Evolutionary conservation across 2,329 filamentous ascomycete genomes (phyloP).

Genomic region (Dendrostoma leiphaemia): DNA sequence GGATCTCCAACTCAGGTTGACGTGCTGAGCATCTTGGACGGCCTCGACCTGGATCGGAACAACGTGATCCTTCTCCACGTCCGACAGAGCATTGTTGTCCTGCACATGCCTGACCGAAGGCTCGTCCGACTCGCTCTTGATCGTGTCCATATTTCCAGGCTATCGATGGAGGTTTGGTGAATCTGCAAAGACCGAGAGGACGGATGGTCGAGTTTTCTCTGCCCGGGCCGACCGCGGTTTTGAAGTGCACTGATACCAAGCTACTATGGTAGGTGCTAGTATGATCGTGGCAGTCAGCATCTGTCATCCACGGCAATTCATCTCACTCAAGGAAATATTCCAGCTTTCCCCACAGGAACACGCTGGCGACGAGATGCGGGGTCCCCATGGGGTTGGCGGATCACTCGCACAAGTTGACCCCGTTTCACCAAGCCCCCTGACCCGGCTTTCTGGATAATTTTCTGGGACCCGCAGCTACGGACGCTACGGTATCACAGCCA

Average conservation of each 20-base stretch:
- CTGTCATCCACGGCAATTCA: too few relatives aligned
- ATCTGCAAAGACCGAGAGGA: not conserved
- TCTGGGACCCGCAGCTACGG: too few relatives aligned
- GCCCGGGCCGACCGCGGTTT: too few relatives aligned
- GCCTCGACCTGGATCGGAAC: conserved; percentile 32
- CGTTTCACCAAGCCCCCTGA: too few relatives aligned
- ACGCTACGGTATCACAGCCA: too few relatives aligned
- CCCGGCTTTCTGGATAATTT: too few relatives aligned
- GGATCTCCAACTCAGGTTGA: conserved; percentile 53
- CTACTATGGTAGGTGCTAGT: too few relatives aligned
- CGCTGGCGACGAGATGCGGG: not conserved
- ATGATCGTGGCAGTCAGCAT: too few relatives aligned
- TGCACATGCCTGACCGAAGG: conserved; percentile 3
- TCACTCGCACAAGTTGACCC: not conserved
- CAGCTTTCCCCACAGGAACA: too few relatives aligned
- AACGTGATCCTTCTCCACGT: conserved; percentile 11
- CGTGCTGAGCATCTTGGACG: conserved; percentile 33
- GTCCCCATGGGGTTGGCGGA: not conserved
- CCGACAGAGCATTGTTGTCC: not conserved
- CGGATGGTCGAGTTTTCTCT: too few relatives aligned
- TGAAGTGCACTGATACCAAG: too few relatives aligned
- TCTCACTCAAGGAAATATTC: too few relatives aligned
- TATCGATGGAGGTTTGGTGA: not conserved
- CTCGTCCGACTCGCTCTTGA: conserved; percentile 3
- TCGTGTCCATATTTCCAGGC: not conserved